These are phyloP conservation scores for Abrus pulchellus DNA, from an alignment of 306 rosid species.

Conservation along the genomic window DNA sequence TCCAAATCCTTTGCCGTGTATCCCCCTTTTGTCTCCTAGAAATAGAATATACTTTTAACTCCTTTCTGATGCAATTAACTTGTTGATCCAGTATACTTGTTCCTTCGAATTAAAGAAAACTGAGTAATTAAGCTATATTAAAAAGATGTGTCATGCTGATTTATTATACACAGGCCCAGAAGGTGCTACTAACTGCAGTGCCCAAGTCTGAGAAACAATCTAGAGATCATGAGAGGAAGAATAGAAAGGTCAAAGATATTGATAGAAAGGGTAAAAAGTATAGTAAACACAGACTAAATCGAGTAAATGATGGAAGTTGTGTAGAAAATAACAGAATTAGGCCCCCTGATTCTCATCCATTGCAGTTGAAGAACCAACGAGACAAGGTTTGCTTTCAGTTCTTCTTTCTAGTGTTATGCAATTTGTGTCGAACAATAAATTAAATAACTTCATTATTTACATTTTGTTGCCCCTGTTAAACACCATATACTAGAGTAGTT, in stretches of 20 bases:
- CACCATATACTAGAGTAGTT: background rate
- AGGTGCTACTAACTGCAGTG: constrained; percentile 35
- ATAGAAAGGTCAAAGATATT: constrained; percentile 28
- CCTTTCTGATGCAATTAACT: no score
- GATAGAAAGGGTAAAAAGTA: constrained; percentile 13
- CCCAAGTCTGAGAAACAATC: constrained; percentile 34
- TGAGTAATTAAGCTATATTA: background rate
- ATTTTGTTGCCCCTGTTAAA: background rate
- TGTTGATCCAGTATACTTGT: background rate
- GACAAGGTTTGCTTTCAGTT: constrained; percentile 47
- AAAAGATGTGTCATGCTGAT: background rate
- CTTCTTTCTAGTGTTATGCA: constrained; percentile 10
- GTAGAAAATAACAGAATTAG: constrained; percentile 42
- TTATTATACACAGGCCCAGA: constrained; percentile 26
- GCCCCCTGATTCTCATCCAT: constrained; percentile 33
- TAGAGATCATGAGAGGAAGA: constrained; percentile 39
- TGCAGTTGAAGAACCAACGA: constrained; percentile 40
- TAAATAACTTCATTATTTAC: background rate
- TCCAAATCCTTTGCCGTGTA: no score
- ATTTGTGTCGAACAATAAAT: constrained; percentile 10
- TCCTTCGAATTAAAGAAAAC: constrained; percentile 23
- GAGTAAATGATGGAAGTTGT: constrained; percentile 53
- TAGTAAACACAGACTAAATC: constrained; percentile 37
- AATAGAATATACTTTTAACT: no score
- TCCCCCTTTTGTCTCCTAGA: no score